Evolutionary conservation across 2,329 filamentous ascomycete species (phyloP).

Genomic region (Aspergillus novoparasiticus): DNA sequence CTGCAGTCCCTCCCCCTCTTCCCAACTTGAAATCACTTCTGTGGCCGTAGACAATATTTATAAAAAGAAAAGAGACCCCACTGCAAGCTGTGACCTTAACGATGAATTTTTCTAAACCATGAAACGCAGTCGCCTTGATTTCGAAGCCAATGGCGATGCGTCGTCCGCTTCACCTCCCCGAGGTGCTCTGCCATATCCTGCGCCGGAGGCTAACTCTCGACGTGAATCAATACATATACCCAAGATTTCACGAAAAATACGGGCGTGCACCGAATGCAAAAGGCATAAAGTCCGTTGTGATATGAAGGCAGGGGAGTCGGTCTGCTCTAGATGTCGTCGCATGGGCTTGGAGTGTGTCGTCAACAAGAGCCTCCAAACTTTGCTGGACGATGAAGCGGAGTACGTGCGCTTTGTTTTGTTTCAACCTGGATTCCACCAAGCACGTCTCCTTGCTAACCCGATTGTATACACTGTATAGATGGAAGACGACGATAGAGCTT

Average conservation of each 20-base stretch:
- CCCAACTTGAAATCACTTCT: not conserved
- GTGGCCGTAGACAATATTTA: not conserved
- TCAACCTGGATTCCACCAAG: slow-evolving; percentile 7
- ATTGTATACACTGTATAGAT: slow-evolving; percentile 24
- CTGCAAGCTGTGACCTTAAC: slow-evolving; percentile 25
- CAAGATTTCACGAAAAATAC: slow-evolving; percentile 49
- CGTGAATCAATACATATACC: slow-evolving; percentile 33
- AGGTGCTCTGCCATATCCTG: slow-evolving; percentile 21
- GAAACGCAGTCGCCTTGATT: slow-evolving; percentile 44
- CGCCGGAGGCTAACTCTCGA: slow-evolving; percentile 33
- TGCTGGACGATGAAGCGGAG: slow-evolving; percentile 53
- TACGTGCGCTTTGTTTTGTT: slow-evolving; percentile 31
- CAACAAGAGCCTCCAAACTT: slow-evolving; percentile 55
- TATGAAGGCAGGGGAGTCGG: slow-evolving; percentile 52
- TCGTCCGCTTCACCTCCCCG: slow-evolving; percentile 38
- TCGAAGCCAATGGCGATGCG: slow-evolving; percentile 40
- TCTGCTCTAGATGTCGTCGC: slow-evolving; percentile 54
- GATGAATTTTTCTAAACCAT: slow-evolving; percentile 30
- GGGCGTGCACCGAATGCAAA: slow-evolving; percentile 56
- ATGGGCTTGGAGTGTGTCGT: slow-evolving; percentile 54
- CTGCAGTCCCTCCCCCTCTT: not conserved
- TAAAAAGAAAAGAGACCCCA: slow-evolving; percentile 8
- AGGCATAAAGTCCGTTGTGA: slow-evolving; percentile 59
- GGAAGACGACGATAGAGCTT: slow-evolving; percentile 42
- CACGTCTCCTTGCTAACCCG: slow-evolving; percentile 12